Percentiles rank a stretch among this genome's conserved stretches.
These are phyloP conservation scores for Tubosaeta brunneosetosa DNA, from an alignment of 768 basidiomycete species.

Conservation along the genomic window DNA sequence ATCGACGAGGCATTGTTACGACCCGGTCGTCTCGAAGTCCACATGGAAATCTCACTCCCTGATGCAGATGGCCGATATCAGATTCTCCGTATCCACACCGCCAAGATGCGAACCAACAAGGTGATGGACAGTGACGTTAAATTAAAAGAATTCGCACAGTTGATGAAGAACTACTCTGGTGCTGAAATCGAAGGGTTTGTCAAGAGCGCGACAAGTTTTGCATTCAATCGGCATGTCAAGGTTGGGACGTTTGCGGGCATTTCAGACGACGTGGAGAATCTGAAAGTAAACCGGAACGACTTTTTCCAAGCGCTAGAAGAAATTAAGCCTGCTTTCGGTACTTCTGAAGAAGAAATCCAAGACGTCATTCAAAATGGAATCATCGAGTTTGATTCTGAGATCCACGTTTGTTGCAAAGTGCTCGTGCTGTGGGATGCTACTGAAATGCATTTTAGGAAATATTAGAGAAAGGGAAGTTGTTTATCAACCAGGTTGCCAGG, in stretches of 20 bases:
- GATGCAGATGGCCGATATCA: slow-evolving; percentile 90
- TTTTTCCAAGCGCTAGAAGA: slow-evolving; percentile 91
- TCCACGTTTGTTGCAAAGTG: slow-evolving; percentile 53
- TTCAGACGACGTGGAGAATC: slow-evolving; percentile 90
- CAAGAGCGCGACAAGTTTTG: slow-evolving; percentile 98
- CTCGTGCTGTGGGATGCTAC: slow-evolving; percentile 1
- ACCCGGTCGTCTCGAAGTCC: slow-evolving; percentile 97
- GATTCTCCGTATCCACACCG: slow-evolving; percentile 92
- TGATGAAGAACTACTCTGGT: slow-evolving; percentile 97
- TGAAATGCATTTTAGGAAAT: slow-evolving; percentile 54
- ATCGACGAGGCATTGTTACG: slow-evolving; percentile 97
- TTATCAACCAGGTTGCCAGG: slow-evolving; percentile 90
- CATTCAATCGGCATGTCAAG: slow-evolving; percentile 96
- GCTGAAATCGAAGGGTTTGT: slow-evolving; percentile 95
- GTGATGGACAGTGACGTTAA: slow-evolving; percentile 88
- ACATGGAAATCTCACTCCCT: slow-evolving; percentile 98
- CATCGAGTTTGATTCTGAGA: slow-evolving; percentile 70
- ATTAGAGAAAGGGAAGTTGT: slow-evolving; percentile 77
- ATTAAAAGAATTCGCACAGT: slow-evolving; percentile 68
- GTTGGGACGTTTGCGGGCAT: slow-evolving; percentile 97
- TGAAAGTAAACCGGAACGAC: slow-evolving; percentile 81
- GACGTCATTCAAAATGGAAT: slow-evolving; percentile 96
- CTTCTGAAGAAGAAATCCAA: slow-evolving; percentile 91
- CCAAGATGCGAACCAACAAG: slow-evolving; percentile 87
- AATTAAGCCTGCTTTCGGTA: slow-evolving; percentile 95